Evolutionary conservation across 2,329 filamentous ascomycete genomes (phyloP).

Genomic region (Fusarium keratoplasticum): DNA sequence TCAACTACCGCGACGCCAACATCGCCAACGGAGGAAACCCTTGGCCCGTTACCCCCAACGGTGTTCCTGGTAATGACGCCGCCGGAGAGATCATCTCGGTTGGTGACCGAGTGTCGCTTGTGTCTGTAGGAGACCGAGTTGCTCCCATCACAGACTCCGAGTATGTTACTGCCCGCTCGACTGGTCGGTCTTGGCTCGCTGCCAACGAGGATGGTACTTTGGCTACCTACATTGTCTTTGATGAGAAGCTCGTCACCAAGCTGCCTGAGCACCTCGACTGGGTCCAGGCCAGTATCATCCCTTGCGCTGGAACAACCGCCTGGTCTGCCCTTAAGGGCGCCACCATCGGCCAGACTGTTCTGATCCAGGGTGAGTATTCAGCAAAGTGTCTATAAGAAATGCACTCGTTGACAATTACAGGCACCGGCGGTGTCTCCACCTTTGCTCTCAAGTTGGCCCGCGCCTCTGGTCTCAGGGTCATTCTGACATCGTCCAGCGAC

Average conservation of each 20-base stretch:
- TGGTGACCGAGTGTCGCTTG: slow-evolving; percentile 48
- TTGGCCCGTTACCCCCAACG: slow-evolving; percentile 52
- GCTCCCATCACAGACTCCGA: slow-evolving; percentile 53
- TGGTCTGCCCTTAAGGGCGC: slow-evolving; percentile 57
- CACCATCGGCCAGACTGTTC: slow-evolving; percentile 52
- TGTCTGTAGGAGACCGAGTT: slow-evolving; percentile 52
- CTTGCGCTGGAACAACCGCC: slow-evolving; percentile 58
- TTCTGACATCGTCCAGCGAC: slow-evolving; percentile 64
- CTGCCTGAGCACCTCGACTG: slow-evolving; percentile 53
- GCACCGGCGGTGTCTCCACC: slow-evolving; percentile 55
- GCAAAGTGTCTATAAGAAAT: rapidly evolving
- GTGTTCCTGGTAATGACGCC: slow-evolving; percentile 53
- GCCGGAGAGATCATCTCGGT: slow-evolving; percentile 54
- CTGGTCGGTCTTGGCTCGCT: slow-evolving; percentile 55
- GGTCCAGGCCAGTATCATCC: slow-evolving; percentile 51
- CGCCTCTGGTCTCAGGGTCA: slow-evolving; percentile 62
- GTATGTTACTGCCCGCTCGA: slow-evolving; percentile 52
- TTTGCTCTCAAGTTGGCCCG: slow-evolving; percentile 58
- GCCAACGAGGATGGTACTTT: slow-evolving; percentile 58
- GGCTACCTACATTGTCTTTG: slow-evolving; percentile 55
- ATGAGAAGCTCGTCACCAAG: slow-evolving; percentile 51
- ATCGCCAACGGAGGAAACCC: slow-evolving; percentile 55
- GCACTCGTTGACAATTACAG: slow-evolving; percentile 14
- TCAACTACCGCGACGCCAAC: slow-evolving; percentile 52
- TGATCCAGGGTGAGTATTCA: slow-evolving; percentile 54